These are phyloP conservation scores for Cantharellus anzutake DNA, from an alignment of 768 basidiomycete species.

Conservation along the genomic window DNA sequence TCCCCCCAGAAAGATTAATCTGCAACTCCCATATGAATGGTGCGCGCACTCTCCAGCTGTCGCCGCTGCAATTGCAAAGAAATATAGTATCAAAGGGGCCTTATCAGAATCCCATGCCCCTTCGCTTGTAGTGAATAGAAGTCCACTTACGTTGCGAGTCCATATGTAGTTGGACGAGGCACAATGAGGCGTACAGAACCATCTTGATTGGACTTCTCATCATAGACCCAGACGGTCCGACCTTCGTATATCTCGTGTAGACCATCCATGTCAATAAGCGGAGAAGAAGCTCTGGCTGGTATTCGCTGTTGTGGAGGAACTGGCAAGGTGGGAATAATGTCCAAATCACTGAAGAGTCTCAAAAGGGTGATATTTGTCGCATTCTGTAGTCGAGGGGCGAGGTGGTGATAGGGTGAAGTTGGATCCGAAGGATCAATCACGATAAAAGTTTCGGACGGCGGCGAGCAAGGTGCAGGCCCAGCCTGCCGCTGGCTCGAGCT, in stretches of 20 bases:
- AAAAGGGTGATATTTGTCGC: conserved; percentile 49
- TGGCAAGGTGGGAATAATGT: conserved; percentile 34
- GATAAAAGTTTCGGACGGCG: conserved; percentile 27
- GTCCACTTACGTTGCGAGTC: conserved; percentile 51
- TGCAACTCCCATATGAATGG: conserved; percentile 57
- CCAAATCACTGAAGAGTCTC: conserved; percentile 53
- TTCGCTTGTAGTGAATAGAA: neutral
- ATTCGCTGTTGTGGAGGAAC: conserved; percentile 17
- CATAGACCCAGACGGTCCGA: conserved; percentile 58
- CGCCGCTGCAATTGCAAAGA: conserved; percentile 29
- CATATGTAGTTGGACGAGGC: conserved; percentile 42
- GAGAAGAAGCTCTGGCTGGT: conserved; percentile 21
- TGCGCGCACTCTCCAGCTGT: conserved; percentile 62
- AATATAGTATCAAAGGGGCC: too few species aligned
- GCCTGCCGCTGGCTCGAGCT: conserved; percentile 15
- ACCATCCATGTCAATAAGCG: conserved; percentile 39
- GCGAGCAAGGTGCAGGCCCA: conserved; percentile 5
- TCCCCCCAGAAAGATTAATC: conserved; percentile 37
- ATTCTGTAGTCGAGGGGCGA: conserved; percentile 10
- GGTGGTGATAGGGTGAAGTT: neutral
- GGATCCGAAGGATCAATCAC: conserved; percentile 28
- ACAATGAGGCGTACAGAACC: conserved; percentile 49
- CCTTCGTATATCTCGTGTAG: conserved; percentile 62
- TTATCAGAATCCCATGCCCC: too few species aligned
- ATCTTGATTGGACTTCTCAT: conserved; percentile 42